Evolutionary conservation across 2,329 filamentous ascomycete species (phyloP), one percentile per base, ranked within the genome.

Genomic region (Ceratocystis papillata): DNA sequence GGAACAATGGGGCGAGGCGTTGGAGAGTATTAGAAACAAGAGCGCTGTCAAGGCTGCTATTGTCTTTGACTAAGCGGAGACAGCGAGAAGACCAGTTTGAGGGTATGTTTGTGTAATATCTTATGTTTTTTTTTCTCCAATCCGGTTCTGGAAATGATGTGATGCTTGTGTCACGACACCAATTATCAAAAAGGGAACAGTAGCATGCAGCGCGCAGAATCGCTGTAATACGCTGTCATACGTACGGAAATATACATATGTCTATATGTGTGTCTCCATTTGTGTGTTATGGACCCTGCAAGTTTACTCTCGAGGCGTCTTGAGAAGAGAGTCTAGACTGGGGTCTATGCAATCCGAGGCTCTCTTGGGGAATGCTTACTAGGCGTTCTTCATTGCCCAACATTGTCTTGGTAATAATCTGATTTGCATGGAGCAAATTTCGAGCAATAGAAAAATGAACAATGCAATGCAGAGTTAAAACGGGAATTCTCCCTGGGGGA

Each of bases 21-120:
- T 90, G 70, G 83, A 88, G 74, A 81, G 83, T 67, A 88, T 90
- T 79, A 83, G 80, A 72, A 85, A 87, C 76, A 88, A 89, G 79
- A 82, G 77, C 64, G 86, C 86, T 67, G 88, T 90, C 73, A 90
- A 90, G 79, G 86, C 86, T 64, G 85, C 84, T 17, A 88, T 90
- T 73, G 81, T 84, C 60, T 89, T 88, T 71, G 85, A 88, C 44
- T 68, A 65, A 57, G 53, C 15, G 33, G 59, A 33, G 3, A 57
- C 5, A 57, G 12, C 1, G 25, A 55, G 20, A 22, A 1, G 50
- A 1, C 20, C 1, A 8, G 15, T 55, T 4, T 30, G 25, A 53
- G n/a, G n/a, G 48, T 3, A 53, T n/a, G 48, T 53, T 53, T 53
- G 48, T 53, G 15, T 53, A n/a, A 53, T 20, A 53, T 20, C 7